Conservation (phyloP, 2,329 filamentous ascomycete species). For the Tympanopsis confertula region DNA sequence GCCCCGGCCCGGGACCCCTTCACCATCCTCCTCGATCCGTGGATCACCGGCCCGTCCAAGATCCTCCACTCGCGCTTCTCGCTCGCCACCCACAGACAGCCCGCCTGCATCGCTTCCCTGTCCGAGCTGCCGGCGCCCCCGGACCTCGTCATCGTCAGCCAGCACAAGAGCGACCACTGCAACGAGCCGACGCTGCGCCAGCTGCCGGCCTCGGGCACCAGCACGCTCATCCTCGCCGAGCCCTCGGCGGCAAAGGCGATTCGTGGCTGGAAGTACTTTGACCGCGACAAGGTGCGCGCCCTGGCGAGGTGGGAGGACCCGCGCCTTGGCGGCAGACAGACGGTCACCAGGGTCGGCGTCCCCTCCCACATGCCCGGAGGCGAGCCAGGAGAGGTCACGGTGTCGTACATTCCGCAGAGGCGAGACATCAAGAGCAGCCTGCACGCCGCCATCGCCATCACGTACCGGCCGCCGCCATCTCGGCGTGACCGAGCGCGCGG, state of each 20-base stretch:
- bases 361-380: constrained; percentile 38
- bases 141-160: constrained; percentile 33
- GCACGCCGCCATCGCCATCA: constrained; percentile 61
- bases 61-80: constrained; percentile 51
- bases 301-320: constrained; percentile 34
- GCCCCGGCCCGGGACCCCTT: constrained; percentile 35
- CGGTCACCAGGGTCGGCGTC: constrained; percentile 34
- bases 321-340: constrained; percentile 16
- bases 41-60: constrained; percentile 49
- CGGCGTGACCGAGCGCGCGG: constrained; percentile 12
- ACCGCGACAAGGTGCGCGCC: constrained; percentile 30
- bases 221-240: constrained; percentile 54
- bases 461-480: constrained; percentile 47
- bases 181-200: constrained; percentile 58
- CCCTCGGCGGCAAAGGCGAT: constrained; percentile 54
- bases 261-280: constrained; percentile 57
- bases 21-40: constrained; percentile 62
- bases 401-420: constrained; percentile 54
- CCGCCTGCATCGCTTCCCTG: constrained; percentile 42
- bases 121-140: constrained; percentile 24
- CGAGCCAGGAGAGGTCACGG: constrained; percentile 53
- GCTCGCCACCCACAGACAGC: constrained; percentile 39
- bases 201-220: constrained; percentile 37
- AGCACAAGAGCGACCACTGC: constrained; percentile 51
- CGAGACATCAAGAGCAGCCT: constrained; percentile 46